Conservation (phyloP, 306 rosid genomes). For the Malus asiatica region DNA sequence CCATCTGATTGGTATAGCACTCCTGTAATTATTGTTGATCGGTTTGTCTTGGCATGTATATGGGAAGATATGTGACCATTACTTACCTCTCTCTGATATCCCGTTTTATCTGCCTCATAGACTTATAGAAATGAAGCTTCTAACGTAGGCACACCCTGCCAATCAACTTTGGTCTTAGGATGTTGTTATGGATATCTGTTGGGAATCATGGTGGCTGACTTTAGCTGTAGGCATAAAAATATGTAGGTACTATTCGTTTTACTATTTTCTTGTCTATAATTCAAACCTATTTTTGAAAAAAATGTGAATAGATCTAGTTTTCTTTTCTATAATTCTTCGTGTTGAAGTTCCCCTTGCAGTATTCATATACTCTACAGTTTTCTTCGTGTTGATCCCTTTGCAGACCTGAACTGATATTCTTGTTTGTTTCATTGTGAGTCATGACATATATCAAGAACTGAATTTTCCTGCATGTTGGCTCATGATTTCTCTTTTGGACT, state of each 20-base stretch:
- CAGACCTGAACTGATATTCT: background rate
- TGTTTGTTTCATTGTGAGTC: background rate
- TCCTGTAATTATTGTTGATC: background rate
- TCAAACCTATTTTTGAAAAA: too few relatives aligned
- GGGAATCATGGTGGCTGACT: too few relatives aligned
- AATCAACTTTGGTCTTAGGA: background rate
- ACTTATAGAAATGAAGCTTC: background rate
- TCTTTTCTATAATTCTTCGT: accelerated
- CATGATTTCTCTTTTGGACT: constrained; percentile 10
- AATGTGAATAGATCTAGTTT: too few relatives aligned
- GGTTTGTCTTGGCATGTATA: background rate
- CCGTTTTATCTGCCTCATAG: background rate
- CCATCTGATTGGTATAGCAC: background rate
- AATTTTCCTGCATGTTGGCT: background rate
- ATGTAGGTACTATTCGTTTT: too few relatives aligned
- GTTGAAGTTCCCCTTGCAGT: too few relatives aligned
- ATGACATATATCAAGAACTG: background rate
- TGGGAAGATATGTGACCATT: background rate
- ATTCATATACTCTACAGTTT: too few relatives aligned
- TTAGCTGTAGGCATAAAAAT: too few relatives aligned
- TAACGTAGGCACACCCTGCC: background rate
- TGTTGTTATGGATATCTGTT: background rate
- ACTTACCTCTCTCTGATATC: background rate
- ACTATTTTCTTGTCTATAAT: too few relatives aligned
- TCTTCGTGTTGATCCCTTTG: background rate